Conservation (phyloP, 2,329 filamentous ascomycete genomes). For the Aspergillus vadensis region DNA sequence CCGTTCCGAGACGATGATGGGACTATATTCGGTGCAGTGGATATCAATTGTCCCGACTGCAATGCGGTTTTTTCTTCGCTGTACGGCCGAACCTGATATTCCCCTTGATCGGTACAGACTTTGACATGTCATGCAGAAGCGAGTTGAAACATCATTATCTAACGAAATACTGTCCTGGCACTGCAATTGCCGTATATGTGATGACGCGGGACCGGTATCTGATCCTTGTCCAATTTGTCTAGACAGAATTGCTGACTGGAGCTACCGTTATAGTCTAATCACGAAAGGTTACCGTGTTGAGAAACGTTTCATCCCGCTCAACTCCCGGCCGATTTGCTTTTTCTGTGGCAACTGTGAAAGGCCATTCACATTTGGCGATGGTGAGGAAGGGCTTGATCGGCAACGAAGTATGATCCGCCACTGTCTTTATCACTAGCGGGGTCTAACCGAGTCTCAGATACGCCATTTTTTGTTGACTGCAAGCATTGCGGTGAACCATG, state of each 20-base stretch:
- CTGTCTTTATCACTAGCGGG: neutral
- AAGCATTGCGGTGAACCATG: slow-evolving; percentile 26
- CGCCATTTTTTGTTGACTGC: slow-evolving; percentile 20
- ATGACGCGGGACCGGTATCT: slow-evolving; percentile 35
- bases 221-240: neutral
- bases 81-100: slow-evolving; percentile 18
- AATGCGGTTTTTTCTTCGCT: slow-evolving; percentile 33
- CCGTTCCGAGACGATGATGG: slow-evolving; percentile 30
- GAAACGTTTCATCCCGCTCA: slow-evolving; percentile 29
- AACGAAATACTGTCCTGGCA: slow-evolving; percentile 32
- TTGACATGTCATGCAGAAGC: slow-evolving; percentile 18
- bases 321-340: slow-evolving; percentile 30
- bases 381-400: slow-evolving; percentile 17
- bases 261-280: slow-evolving; percentile 25
- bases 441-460: slow-evolving; percentile 17
- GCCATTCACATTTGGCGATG: slow-evolving; percentile 26
- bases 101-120: neutral
- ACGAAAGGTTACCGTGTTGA: slow-evolving; percentile 37
- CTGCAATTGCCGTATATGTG: slow-evolving; percentile 33
- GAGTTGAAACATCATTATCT: slow-evolving; percentile 33
- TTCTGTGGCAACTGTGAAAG: slow-evolving; percentile 31
- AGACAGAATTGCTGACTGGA: neutral
- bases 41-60: slow-evolving; percentile 32
- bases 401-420: slow-evolving; percentile 19
- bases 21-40: slow-evolving; percentile 20